These are phyloP conservation scores for Glycine tomentella DNA, from an alignment of 306 rosid genomes.

Conservation along the genomic window DNA sequence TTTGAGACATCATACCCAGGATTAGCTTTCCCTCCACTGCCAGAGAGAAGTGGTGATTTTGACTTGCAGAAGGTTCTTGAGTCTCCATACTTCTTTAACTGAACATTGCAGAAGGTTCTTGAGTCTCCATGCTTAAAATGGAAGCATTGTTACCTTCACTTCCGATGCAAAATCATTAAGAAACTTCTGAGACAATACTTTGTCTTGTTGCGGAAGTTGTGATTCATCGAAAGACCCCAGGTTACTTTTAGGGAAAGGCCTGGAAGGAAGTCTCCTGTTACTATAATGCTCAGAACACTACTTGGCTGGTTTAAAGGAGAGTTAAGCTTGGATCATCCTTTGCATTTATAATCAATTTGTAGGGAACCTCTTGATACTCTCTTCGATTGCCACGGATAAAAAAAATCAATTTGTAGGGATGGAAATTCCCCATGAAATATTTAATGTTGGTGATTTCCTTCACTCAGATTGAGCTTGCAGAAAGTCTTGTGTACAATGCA, in stretches of 20 bases:
- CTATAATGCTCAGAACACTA: slow-evolving; percentile 29
- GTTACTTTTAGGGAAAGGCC: slow-evolving; percentile 38
- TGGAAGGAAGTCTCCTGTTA: slow-evolving; percentile 28
- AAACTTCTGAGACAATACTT: slow-evolving; percentile 34
- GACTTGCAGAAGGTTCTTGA: slow-evolving; percentile 73
- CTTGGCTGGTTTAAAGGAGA: slow-evolving; percentile 19
- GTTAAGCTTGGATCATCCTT: not conserved
- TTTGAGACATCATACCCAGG: slow-evolving; percentile 75
- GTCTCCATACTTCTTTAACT: slow-evolving; percentile 85
- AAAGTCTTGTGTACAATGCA: not conserved
- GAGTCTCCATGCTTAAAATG: slow-evolving; percentile 51
- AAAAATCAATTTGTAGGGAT: not conserved
- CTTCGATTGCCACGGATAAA: too few relatives aligned
- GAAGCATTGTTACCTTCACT: slow-evolving; percentile 8
- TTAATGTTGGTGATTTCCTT: slow-evolving; percentile 37
- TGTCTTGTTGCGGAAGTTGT: slow-evolving; percentile 25
- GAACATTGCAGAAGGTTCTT: slow-evolving; percentile 58
- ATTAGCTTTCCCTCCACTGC: slow-evolving; percentile 73
- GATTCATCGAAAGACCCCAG: slow-evolving; percentile 28
- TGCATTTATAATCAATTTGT: not conserved
- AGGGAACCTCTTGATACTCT: too few relatives aligned
- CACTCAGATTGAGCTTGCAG: not conserved
- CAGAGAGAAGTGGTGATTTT: slow-evolving; percentile 79
- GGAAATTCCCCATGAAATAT: slow-evolving; percentile 41
- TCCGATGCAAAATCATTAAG: slow-evolving; percentile 31